Evolutionary conservation across 202 grass and related monocot genomes (phyloP), one percentile per base, ranked within the genome.

Genomic region (Hordeum pubiflorum): DNA sequence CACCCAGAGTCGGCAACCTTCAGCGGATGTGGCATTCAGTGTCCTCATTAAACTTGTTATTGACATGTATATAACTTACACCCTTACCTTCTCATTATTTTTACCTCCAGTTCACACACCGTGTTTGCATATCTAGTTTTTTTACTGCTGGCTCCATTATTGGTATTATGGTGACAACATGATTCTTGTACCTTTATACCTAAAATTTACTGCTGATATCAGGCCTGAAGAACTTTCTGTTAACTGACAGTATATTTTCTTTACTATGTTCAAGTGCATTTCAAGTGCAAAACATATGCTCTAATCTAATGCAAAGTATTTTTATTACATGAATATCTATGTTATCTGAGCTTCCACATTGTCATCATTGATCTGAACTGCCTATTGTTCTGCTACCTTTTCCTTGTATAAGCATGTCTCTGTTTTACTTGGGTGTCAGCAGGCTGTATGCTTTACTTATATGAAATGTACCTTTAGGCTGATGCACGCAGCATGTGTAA

Each of bases 11-110:
- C 86, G 90, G 43, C 96, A 99, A 82, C 96, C 92, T 83, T 89
- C 88, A 86, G 81, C 84, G 18, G 90, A 99, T 78, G 92, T 99
- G 81, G 92, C 96, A 66, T 92, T 95, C 75, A 99, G 96, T 81
- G 96, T 99, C 86, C 88, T 99, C 40, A 95, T 99, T 83, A 99
- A 99, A 64, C 96, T 99, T 87, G 91, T 99, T 65, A 93, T 99
- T 11, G 96, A 99, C 74, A 99, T 99, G 96, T 99, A 98, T 86
- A 66, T 86, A 64, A 83, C 72, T 58, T 78, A 67, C 55, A 36
- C 63, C 38, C 18, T 44, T 77, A 31, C 81, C 38, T 54, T 77
- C 32, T 85, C 50, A 58, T 89, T 76, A 15, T 36, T n/a, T 79
- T 71, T 29, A 76, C 66, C 41, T 87, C 57, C 58, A 58, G 60